Evolutionary conservation across 2,329 filamentous ascomycete genomes (phyloP), one percentile per base, ranked within the genome.

Genomic region (Pyricularia sp.): DNA sequence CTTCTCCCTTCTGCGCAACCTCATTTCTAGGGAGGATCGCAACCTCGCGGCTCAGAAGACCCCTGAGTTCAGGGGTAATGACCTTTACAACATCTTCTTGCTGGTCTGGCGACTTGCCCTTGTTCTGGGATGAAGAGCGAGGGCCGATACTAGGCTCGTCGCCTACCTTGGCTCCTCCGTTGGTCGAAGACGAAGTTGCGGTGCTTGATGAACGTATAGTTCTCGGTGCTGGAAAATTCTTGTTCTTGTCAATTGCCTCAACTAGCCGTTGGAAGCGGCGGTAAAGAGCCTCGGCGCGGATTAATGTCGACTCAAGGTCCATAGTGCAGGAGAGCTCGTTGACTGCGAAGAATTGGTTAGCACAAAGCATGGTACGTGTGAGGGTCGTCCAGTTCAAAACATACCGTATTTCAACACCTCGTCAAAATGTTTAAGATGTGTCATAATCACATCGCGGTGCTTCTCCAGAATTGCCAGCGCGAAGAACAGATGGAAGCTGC

Each of bases 281-380:
- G 83, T 96, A 99, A 2, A 99, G 86, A 0, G 89, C 86, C 79
- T 99, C 95, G 12, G 95, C 95, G 36, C 94, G 88, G 70, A 97
- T 88, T 23, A 98, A 86, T 0, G 93, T 96, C 0, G 90, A 90
- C 68, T 93, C 86, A 0, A 99, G 86, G 73, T 99, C 95, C 76
- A 99, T 98, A 1, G 91, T 96, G 72, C 91, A 91, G 5, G 93
- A 97, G 0, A 99, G 86, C 77, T 99, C 95, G 76, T 99, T 99
- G 74, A 99, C 93, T 95, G 68, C 25, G 26, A 20, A 67, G 23
- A 10, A 2, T 26, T 31, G 23, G 66, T 72, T 72, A 72, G 72
- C 1, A 63, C 20, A 42, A 23, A 55, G 20, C 50, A 42, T 65
- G 28, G 28, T n/a, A 64, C 11, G 23, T 61, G 25, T 58, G 55